Conservation (phyloP, 1,284 basidiomycete genomes). For the Fomitopsis pinicola region DNA sequence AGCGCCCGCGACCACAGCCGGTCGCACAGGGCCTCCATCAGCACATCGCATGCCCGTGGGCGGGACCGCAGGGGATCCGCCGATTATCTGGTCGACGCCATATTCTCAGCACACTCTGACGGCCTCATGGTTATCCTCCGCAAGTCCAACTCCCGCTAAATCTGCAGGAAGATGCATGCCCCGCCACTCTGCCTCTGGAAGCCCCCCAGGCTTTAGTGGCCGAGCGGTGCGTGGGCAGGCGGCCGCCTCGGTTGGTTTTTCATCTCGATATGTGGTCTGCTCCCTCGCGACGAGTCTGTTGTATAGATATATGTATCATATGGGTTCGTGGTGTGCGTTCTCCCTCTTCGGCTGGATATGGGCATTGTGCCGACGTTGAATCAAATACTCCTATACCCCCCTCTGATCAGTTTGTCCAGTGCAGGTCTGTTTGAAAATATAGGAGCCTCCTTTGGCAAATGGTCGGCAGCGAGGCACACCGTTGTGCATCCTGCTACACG, state of each 20-base stretch:
- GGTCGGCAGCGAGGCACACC: not conserved
- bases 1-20: not conserved
- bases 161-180: not conserved
- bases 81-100: slow-evolving; percentile 61
- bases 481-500: not conserved
- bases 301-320: not conserved
- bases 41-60: slow-evolving; percentile 1
- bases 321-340: not conserved
- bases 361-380: not conserved
- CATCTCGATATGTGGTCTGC: not conserved
- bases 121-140: slow-evolving; percentile 74
- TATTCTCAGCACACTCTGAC: slow-evolving; percentile 78
- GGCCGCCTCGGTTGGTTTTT: not conserved
- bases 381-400: not conserved
- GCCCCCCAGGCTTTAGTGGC: not conserved
- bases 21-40: slow-evolving; percentile 7
- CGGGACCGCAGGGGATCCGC: slow-evolving; percentile 11
- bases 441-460: not conserved
- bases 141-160: slow-evolving; percentile 9
- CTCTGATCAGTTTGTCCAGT: not conserved
- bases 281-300: not conserved
- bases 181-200: not conserved
- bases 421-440: not conserved
- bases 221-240: not conserved
- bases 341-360: not conserved